A percentile compares a stretch with the other conserved stretches of the same genome.
Evolutionary conservation across 371 early-diverging fungal genomes (phyloP).

Genomic region (Conidiobolus incongruus): DNA sequence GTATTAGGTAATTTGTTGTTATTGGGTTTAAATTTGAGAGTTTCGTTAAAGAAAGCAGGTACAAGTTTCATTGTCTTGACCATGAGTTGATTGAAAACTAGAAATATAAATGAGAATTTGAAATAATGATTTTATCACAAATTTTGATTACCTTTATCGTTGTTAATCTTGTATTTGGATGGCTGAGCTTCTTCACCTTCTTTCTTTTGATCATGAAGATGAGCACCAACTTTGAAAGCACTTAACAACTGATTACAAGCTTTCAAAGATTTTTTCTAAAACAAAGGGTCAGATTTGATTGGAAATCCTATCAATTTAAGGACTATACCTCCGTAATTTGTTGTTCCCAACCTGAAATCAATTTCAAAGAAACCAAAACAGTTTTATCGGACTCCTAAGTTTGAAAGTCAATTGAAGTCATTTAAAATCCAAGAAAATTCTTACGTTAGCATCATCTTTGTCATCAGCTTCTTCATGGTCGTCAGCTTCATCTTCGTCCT

Average conservation of each 20-base stretch:
- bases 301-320: not conserved
- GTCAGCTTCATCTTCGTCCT: slow-evolving; percentile 22
- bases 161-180: slow-evolving; percentile 38
- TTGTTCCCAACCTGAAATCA: slow-evolving; percentile 45
- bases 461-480: slow-evolving; percentile 12
- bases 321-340: slow-evolving; percentile 20
- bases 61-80: slow-evolving; percentile 27
- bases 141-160: slow-evolving; percentile 9
- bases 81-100: slow-evolving; percentile 61
- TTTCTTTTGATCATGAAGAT: slow-evolving; percentile 30
- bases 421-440: too few relatives aligned
- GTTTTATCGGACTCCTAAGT: too few relatives aligned
- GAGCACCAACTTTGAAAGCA: slow-evolving; percentile 65
- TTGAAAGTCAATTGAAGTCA: too few relatives aligned
- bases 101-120: slow-evolving; percentile 7
- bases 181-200: slow-evolving; percentile 16
- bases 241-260: slow-evolving; percentile 39
- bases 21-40: slow-evolving; percentile 14
- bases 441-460: slow-evolving; percentile 3
- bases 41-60: slow-evolving; percentile 27
- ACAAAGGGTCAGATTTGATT: not conserved
- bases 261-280: slow-evolving; percentile 23
- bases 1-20: not conserved
- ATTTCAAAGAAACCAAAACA: slow-evolving; percentile 33
- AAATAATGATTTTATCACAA: not conserved